phyloP scores from a whole-genome alignment of 2,329 filamentous ascomycete species.

The Alternaria conjuncta region DNA sequence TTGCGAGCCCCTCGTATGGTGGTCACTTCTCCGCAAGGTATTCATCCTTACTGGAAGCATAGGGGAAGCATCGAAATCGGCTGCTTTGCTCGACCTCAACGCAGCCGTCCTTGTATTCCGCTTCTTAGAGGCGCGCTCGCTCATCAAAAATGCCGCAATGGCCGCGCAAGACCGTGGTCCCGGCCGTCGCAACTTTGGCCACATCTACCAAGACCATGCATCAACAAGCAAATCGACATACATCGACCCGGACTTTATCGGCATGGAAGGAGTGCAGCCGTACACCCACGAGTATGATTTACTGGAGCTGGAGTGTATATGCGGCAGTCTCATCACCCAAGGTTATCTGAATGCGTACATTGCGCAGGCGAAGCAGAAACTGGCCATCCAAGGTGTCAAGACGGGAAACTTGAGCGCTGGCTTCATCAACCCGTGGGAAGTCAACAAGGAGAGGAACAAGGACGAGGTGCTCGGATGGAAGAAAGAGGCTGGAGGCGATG shows the following conservation, averaged over 20 bases:
- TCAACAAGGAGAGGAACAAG: conserved; percentile 67
- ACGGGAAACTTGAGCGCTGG: conserved; percentile 67
- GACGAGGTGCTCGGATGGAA: conserved; percentile 80
- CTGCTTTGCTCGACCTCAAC: conserved; percentile 76
- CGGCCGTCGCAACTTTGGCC: conserved; percentile 50
- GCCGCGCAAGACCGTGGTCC: conserved; percentile 35
- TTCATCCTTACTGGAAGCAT: conserved; percentile 81
- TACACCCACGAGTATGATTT: conserved; percentile 56
- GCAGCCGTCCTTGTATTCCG: conserved; percentile 70
- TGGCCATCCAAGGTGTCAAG: conserved; percentile 82
- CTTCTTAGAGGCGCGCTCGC: conserved; percentile 66
- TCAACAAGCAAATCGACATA: conserved; percentile 46
- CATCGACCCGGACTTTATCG: conserved; percentile 55
- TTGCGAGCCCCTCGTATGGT: conserved; percentile 83
- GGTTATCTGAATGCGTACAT: conserved; percentile 85
- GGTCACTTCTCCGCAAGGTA: conserved; percentile 76
- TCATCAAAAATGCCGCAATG: conserved; percentile 35
- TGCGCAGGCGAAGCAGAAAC: conserved; percentile 75
- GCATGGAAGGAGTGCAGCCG: conserved; percentile 36
- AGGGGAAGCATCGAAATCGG: conserved; percentile 53
- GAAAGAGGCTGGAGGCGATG: conserved; percentile 41
- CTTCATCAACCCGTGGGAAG: conserved; percentile 77
- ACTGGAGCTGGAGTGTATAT: conserved; percentile 76
- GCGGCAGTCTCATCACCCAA: conserved; percentile 79
- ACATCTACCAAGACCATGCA: conserved; percentile 60